Evolutionary conservation across 306 rosid species (phyloP), one percentile per base, ranked within the genome.

Genomic region (Hippophae tibetana): DNA sequence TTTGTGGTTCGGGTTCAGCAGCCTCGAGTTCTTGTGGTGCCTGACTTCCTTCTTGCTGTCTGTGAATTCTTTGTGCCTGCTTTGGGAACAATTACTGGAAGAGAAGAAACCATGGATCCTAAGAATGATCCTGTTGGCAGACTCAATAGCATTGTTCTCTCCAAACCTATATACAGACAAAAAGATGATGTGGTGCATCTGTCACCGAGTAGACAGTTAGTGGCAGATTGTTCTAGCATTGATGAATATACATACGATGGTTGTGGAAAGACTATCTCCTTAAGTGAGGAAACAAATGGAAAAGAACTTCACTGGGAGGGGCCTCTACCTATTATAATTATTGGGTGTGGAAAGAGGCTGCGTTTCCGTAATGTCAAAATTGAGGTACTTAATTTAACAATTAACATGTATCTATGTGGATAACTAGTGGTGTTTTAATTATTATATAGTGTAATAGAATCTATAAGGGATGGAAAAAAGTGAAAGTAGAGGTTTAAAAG

Each of bases 11-110:
- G 96, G 66, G 69, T 86, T 70, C 99, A 92, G 74, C 99, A 92
- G 71, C 99, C 99, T 48, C 83, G 99, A 42, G 90, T 88, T 70
- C 95, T 92, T 68, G 90, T 88, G 56, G 96, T 88, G 62, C 95
- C 96, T n/a, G 99, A 92, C 79, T 92, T 88, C 63, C 95, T 92
- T 75, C 84, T 92, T 66, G 96, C 96, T 41, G 95, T 86, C 78
- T 86, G 85, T 43, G 99, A 92, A 72, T 88, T 85, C 77, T 88
- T 92, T 80, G 95, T 92, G 57, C 99, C 99, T 60, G 79, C 96
- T 64, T 76, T 92, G 69, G 82, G 96, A 58, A 68, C 88, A 71
- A 78, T 92, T 40, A 92, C 93, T 43, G 99, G 99, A 72, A 84
- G 96, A 77, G 96, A 92, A 67, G 99, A 92, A 78, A 69, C 78